Evolutionary conservation across 1,284 basidiomycete species (phyloP), one percentile per base, ranked within the genome.

Genomic region (Marasmius oreades): DNA sequence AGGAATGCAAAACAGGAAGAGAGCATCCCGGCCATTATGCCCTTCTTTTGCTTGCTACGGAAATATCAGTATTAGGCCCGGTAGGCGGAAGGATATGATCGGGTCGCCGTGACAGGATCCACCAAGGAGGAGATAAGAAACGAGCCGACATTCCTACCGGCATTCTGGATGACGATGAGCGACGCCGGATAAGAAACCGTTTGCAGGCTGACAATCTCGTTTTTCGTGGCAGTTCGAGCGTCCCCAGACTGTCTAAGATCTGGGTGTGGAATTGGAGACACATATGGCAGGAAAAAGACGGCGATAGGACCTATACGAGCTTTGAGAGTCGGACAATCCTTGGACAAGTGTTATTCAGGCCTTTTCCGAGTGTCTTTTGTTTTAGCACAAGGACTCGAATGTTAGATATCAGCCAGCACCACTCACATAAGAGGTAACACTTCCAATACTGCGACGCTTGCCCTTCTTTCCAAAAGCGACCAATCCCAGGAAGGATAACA

Each of bases 401-500:
- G 28, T n/a, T n/a, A n/a, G n/a, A n/a, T 31, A 31, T 31, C 28
- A 5, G 28, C 10, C 5, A 31, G 28, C 10, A 31, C 28, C 28
- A 31, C 28, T 31, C 28, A 31, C 28, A 31, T 31, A 4, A 10
- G 28, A 31, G 28, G 5, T 31, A 31, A 31, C 28, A 10, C 28
- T 31, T 31, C 28, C 28, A 10, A 4, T 31, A 10, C 28, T 31
- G 28, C 28, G 28, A 10, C 28, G 5, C 28, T 31, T 31, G 28
- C 28, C 10, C 28, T 31, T 31, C 28, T 31, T 31, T 31, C 28
- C 28, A 10, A 31, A 31, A 31, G 28, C 28, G 28, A 31, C 10
- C 10, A 78, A 52, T 0, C 85, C 82, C 43, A 81, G 55, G 67
- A 80, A 77, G 20, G 67, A 64, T 39, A 84, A 62, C 12, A 73